Evolutionary conservation across 208 protist species (phyloP).

Genomic region (Acanthamoeba royreba): DNA sequence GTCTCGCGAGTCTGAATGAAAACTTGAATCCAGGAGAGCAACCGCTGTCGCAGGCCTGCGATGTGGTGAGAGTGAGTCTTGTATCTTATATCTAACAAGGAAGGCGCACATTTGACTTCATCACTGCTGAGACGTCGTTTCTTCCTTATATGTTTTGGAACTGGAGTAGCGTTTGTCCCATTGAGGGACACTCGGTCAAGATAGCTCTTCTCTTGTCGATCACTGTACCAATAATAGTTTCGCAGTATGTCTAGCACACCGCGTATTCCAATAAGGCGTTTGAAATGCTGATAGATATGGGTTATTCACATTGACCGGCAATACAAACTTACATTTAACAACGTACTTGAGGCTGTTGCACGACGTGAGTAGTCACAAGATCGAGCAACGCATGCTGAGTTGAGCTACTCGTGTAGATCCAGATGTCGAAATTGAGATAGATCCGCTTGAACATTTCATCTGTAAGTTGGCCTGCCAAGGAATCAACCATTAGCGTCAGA

Average conservation of each 20-base stretch:
- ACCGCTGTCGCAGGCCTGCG: background rate
- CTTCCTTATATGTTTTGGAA: background rate
- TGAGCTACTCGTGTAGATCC: conserved; percentile 26
- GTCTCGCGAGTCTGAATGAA: background rate
- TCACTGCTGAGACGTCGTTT: background rate
- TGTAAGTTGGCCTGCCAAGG: background rate
- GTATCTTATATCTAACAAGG: background rate
- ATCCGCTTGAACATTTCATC: conserved; percentile 41
- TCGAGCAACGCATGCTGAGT: conserved; percentile 9
- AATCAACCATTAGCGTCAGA: background rate
- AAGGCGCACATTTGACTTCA: background rate
- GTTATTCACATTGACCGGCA: too few species aligned
- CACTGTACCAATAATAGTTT: background rate
- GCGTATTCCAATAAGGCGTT: background rate
- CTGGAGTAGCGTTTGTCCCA: background rate
- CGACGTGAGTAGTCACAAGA: background rate
- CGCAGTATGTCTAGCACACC: conserved; percentile 18
- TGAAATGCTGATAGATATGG: too few species aligned
- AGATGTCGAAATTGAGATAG: conserved; percentile 37
- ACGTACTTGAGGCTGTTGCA: conserved; percentile 7
- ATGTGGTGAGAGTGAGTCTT: background rate
- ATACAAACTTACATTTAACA: too few species aligned
- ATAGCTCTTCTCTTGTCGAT: background rate
- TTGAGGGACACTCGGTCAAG: background rate
- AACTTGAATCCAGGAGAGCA: conserved; percentile 24